Evolutionary conservation across 257 asterid species (phyloP).

Genomic region (Plantago ovata): DNA sequence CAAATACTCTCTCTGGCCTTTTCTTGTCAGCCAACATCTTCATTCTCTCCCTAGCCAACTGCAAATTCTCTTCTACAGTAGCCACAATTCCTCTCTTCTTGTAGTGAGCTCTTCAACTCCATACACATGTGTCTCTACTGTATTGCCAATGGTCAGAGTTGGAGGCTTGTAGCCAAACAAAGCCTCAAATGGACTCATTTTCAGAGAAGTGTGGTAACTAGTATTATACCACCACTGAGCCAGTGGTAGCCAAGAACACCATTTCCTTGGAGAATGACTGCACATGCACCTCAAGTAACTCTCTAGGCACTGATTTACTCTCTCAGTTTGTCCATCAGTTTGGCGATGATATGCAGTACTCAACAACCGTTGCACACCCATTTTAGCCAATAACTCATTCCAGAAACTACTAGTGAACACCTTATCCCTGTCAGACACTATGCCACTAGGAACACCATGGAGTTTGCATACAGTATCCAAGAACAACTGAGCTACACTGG

Average conservation of each 20-base stretch:
- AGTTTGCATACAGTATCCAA: too few species aligned
- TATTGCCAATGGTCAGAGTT: too few species aligned
- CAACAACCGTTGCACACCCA: not conserved
- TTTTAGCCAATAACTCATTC: not conserved
- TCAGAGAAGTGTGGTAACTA: not conserved
- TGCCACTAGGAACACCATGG: too few species aligned
- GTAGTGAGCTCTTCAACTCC: not conserved
- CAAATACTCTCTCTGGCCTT: not conserved
- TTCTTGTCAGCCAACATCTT: not conserved
- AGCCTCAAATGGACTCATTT: not conserved
- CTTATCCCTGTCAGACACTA: not conserved
- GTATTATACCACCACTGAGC: not conserved
- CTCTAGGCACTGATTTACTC: too few species aligned
- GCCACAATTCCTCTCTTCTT: not conserved
- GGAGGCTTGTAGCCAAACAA: too few species aligned
- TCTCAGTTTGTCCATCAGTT: too few species aligned
- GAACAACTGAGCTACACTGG: not conserved
- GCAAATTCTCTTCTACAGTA: not conserved
- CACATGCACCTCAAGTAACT: too few species aligned
- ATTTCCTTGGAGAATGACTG: too few species aligned
- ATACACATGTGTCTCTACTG: too few species aligned
- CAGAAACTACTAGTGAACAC: too few species aligned
- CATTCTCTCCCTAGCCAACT: not conserved
- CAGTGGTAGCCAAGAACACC: too few species aligned
- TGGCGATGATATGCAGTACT: not conserved